Percentiles rank a stretch among this genome's conserved stretches.
Evolutionary conservation across 1,284 basidiomycete species (phyloP).

Genomic region (Cryptococcus sp.): DNA sequence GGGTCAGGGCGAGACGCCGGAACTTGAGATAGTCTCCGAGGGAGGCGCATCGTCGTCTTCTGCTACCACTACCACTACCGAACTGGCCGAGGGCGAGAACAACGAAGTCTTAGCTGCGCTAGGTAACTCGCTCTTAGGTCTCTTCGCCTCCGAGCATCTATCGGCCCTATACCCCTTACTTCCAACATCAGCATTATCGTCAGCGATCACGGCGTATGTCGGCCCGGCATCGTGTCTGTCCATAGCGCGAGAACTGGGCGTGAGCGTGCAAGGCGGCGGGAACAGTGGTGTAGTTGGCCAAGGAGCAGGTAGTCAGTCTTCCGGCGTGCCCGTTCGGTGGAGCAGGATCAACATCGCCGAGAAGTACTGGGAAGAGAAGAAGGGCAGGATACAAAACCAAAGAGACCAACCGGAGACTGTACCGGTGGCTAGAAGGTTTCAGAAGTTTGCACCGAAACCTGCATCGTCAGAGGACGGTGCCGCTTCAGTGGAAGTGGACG

Average conservation of each 20-base stretch:
- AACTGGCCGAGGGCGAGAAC: constrained; percentile 60
- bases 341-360: constrained; percentile 71
- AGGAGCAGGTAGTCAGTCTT: constrained; percentile 16
- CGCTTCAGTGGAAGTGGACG: not conserved
- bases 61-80: constrained; percentile 45
- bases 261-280: constrained; percentile 38
- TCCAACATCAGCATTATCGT: constrained; percentile 85
- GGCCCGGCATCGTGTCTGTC: constrained; percentile 79
- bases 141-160: constrained; percentile 86
- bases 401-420: constrained; percentile 20
- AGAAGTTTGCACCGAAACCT: constrained; percentile 13
- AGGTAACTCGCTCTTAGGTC: constrained; percentile 87
- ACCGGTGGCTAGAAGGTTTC: constrained; percentile 30
- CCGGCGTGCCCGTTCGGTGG: constrained; percentile 48
- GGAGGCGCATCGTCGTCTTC: constrained; percentile 4
- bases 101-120: constrained; percentile 79
- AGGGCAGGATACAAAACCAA: constrained; percentile 3
- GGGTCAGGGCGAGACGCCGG: constrained; percentile 4
- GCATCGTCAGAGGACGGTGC: constrained; percentile 5
- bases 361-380: constrained; percentile 53
- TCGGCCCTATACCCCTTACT: constrained; percentile 84
- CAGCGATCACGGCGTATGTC: constrained; percentile 85
- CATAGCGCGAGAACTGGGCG: constrained; percentile 74
- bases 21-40: constrained; percentile 7
- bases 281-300: constrained; percentile 18